Base-by-base conservation (phyloP, 164 flowering plant species). In the Sextonia rubra region DNA sequence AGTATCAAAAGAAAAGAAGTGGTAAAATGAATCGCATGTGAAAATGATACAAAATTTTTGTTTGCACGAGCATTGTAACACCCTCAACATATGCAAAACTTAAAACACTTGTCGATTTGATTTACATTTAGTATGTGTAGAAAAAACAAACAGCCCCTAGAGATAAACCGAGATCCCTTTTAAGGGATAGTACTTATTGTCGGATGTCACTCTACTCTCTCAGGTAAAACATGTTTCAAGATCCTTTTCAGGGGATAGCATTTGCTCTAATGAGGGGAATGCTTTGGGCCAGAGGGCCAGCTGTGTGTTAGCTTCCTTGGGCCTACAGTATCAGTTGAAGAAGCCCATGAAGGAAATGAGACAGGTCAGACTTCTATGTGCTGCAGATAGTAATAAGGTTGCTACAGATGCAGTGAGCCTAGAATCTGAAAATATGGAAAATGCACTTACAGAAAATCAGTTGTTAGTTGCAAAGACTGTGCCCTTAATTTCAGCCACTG, bases 351-450 rank as follows among this genome's bases (percentile, higher is more conserved):
- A 77, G 58, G 62, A 69, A 29, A 81, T 74, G 71, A 80, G 73
- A 72, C 73, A 26, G 68, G 69, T 78, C 25, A 67, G 70, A 48
- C n/a, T 12, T 72, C 68, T 75, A 71, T 80, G 76, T 29, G 84
- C 85, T 56, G 80, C 83, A 23, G 82, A 81, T 60, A 78, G 86
- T 58, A 84, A 84, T 76, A 81, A 64, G 47, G 32, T 83, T 52
- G 77, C 81, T 8, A 70, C 83, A 74, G 81, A 82, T 7, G 69
- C 80, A 14, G 73, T 47, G 26, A 77, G 76, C 15, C 72, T 78
- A 44, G 78, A 64, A 66, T 69, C 84, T 47, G 79, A 70, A 75
- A 71, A 64, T 74, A 55, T 78, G 3, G 83, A 77, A 70, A 76
- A 25, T 47, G 60, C 78, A 64, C 62, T 66, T 47, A 64, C 75